Percentiles rank a stretch among this genome's conserved stretches.
Evolutionary conservation across 352 stramenopile genomes (phyloP).

Genomic region (Phytophthora idaei): DNA sequence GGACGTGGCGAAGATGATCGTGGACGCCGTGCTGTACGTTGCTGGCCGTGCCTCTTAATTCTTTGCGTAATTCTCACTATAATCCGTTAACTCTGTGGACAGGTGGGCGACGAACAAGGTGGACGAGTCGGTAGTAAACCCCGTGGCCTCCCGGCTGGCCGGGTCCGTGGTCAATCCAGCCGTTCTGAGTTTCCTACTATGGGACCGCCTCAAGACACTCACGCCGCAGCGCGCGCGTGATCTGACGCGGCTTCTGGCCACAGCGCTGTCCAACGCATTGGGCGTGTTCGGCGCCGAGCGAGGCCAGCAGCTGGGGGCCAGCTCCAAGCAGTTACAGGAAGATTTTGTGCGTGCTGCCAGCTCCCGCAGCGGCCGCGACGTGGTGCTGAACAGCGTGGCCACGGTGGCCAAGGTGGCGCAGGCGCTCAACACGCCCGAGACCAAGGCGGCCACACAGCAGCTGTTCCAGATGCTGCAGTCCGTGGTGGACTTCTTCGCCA

Average conservation of each 20-base stretch:
- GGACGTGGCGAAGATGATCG: constrained; percentile 34
- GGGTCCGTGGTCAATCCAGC: constrained; percentile 79
- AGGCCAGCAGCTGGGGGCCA: constrained; percentile 40
- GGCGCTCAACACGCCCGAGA: constrained; percentile 76
- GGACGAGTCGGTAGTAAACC: constrained; percentile 64
- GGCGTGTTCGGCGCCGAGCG: constrained; percentile 60
- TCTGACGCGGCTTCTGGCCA: constrained; percentile 66
- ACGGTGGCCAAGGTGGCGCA: constrained; percentile 69
- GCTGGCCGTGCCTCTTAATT: not conserved
- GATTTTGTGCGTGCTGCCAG: constrained; percentile 56
- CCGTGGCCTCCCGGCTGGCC: constrained; percentile 55
- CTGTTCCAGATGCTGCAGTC: constrained; percentile 69
- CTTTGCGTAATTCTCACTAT: not conserved
- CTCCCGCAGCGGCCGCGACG: constrained; percentile 58
- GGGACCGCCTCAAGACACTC: constrained; percentile 73
- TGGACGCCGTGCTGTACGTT: constrained; percentile 52
- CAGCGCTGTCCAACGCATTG: constrained; percentile 58
- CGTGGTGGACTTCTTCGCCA: constrained; percentile 79
- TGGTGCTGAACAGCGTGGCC: constrained; percentile 68
- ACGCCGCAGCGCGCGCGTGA: constrained; percentile 77
- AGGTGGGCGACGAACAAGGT: constrained; percentile 63
- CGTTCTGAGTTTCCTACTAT: constrained; percentile 76
- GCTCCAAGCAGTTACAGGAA: constrained; percentile 53
- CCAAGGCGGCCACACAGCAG: constrained; percentile 65
- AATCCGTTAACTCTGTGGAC: constrained; percentile 3